A percentile compares a stretch with the other conserved stretches of the same genome.
Conservation (phyloP, 768 basidiomycete genomes). For the Mrakia frigida region DNA sequence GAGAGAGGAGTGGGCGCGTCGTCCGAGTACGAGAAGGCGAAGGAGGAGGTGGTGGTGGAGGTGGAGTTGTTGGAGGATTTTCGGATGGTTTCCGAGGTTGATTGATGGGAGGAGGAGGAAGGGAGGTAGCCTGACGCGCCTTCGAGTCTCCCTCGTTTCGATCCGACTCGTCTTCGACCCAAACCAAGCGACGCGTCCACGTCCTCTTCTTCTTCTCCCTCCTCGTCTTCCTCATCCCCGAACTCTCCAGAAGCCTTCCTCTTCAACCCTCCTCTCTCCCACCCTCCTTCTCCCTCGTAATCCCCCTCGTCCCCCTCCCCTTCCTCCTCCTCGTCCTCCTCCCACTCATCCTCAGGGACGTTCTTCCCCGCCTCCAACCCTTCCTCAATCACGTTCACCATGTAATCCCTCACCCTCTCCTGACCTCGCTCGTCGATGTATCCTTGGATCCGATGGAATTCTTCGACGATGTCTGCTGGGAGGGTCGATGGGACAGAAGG, state of each 20-base stretch:
- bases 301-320: not conserved
- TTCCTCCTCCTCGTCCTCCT: conserved; percentile 1
- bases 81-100: not conserved
- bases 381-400: conserved; percentile 18
- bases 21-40: not conserved
- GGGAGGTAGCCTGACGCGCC: too few species aligned
- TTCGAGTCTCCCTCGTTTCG: not conserved
- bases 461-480: not conserved
- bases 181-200: not conserved
- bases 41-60: not conserved
- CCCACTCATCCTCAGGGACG: conserved; percentile 4
- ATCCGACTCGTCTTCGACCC: not conserved
- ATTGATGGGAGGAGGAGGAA: not conserved
- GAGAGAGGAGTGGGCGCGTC: not conserved
- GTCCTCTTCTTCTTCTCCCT: not conserved
- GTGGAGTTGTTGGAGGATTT: not conserved
- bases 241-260: not conserved
- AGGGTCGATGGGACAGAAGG: too few species aligned
- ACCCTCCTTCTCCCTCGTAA: not conserved
- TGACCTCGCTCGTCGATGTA: conserved; percentile 28
- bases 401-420: conserved; percentile 23
- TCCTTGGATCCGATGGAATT: not conserved
- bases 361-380: conserved; percentile 1
- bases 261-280: not conserved
- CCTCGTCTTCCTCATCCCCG: not conserved